A percentile compares a stretch with the other conserved stretches of the same genome.
These are phyloP conservation scores for Nevesoporus exiguus DNA, from an alignment of 768 basidiomycete species.

Conservation along the genomic window DNA sequence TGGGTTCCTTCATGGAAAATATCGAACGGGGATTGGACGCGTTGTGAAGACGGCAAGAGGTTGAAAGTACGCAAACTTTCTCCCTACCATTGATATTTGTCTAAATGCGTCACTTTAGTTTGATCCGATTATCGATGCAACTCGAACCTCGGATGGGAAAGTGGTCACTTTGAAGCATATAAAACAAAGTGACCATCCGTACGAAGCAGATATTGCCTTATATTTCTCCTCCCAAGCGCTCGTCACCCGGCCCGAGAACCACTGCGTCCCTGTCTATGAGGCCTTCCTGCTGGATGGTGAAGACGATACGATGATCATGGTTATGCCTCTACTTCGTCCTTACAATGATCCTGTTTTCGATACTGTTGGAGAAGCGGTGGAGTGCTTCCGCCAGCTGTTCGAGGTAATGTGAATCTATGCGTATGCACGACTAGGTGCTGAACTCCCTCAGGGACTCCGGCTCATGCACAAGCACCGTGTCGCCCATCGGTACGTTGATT, in stretches of 20 bases:
- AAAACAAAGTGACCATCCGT: conserved; percentile 5
- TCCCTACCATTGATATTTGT: neutral
- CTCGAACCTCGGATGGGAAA: conserved; percentile 23
- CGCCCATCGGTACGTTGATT: conserved; percentile 11
- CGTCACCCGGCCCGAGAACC: conserved; percentile 21
- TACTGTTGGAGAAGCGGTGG: conserved; percentile 33
- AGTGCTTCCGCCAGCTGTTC: conserved; percentile 33
- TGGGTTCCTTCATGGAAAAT: neutral
- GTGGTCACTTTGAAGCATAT: conserved; percentile 32
- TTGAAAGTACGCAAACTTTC: neutral
- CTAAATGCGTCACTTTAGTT: neutral
- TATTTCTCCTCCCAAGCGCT: conserved; percentile 14
- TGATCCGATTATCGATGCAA: conserved; percentile 24
- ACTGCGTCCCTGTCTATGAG: conserved; percentile 34
- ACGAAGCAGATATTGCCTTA: conserved; percentile 32
- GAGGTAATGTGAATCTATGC: conserved; percentile 16
- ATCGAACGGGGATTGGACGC: neutral
- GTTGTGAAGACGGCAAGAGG: neutral
- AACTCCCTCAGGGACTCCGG: neutral
- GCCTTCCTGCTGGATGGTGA: conserved; percentile 10
- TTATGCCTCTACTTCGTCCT: conserved; percentile 6
- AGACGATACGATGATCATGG: neutral
- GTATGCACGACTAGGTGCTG: neutral
- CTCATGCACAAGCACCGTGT: conserved; percentile 27
- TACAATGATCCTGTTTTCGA: conserved; percentile 20